phyloP scores from a whole-genome alignment of 305 asterid species.

The Fraxinus platypoda region DNA sequence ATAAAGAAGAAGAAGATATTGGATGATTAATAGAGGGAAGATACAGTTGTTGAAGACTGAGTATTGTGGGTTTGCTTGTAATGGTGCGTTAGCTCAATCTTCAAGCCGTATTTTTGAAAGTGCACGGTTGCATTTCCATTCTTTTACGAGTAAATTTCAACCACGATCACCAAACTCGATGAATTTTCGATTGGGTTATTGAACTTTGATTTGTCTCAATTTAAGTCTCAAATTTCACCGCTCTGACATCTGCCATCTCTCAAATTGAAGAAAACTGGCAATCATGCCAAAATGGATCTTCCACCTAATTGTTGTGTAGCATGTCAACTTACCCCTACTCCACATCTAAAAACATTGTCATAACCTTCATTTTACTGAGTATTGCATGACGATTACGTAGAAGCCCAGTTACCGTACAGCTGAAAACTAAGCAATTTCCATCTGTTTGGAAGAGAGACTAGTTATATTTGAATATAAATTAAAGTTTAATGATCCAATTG shows the following conservation, averaged over 20 bases:
- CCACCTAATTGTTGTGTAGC: neutral
- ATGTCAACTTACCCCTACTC: neutral
- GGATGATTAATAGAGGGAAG: slow-evolving; percentile 16
- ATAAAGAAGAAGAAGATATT: slow-evolving; percentile 4
- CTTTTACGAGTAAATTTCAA: neutral
- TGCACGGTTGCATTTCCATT: slow-evolving; percentile 59
- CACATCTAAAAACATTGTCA: neutral
- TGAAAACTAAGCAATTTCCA: neutral
- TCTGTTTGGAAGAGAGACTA: neutral
- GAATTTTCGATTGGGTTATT: neutral
- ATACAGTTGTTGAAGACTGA: slow-evolving; percentile 37
- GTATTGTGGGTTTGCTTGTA: slow-evolving; percentile 23
- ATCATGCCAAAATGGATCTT: neutral
- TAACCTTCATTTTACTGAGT: neutral
- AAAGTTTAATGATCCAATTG: neutral
- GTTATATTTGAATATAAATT: neutral
- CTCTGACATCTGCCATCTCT: neutral
- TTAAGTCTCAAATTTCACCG: neutral
- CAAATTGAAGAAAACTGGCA: neutral
- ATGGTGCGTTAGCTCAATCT: slow-evolving; percentile 35
- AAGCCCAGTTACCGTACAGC: neutral
- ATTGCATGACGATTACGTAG: neutral
- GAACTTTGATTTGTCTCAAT: neutral
- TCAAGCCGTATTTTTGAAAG: slow-evolving; percentile 43
- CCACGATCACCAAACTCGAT: slow-evolving; percentile 31